Evolutionary conservation across 176 grass and related monocot genomes (phyloP), one percentile per base, ranked within the genome.

Genomic region (Echinochloa phyllopogon): DNA sequence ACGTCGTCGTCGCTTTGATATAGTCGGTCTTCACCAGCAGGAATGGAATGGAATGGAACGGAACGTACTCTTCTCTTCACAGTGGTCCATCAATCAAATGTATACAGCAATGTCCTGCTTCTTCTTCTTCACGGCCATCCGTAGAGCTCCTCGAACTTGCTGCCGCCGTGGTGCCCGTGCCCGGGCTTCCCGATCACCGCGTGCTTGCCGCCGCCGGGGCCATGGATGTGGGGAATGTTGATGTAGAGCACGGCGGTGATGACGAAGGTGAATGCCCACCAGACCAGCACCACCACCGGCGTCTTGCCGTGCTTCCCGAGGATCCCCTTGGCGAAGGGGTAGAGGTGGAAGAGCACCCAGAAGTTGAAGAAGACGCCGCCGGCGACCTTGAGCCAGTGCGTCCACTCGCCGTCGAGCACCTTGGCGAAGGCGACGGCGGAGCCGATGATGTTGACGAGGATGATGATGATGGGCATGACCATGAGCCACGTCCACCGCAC

Each of bases 281-380:
- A 95, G 53, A 98, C 89, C 16, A 93, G 94, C 76, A 98, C 82
- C 6, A 98, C 87, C 1, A 94, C 83, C 3, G 96, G 96, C 0
- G 91, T 95, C 88, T 89, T 90, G 7, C 93, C 93, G 72, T 87
- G 90, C 85, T 60, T 86, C 10, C 96, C 96, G 27, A 98, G 92
- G 44, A 98, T 41, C 12, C 96, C 96, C 76, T 98, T 98, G 49
- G 93, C 85, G 58, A 98, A 98, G 0, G 96, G 96, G 78, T 95
- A 94, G 55, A 95, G 90, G 86, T 98, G 96, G 50, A 94, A 92
- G 21, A 98, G 77, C 60, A 98, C 96, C 96, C 96, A 98, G 65
- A 98, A 94, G 87, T 94, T 98, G 87, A 98, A 94, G 87, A 98
- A 93, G 27, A 98, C 96, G 11, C 96, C 96, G 27, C 96, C 91